phyloP scores from a whole-genome alignment of 345 rosid species.

The Physaria fendleri region DNA sequence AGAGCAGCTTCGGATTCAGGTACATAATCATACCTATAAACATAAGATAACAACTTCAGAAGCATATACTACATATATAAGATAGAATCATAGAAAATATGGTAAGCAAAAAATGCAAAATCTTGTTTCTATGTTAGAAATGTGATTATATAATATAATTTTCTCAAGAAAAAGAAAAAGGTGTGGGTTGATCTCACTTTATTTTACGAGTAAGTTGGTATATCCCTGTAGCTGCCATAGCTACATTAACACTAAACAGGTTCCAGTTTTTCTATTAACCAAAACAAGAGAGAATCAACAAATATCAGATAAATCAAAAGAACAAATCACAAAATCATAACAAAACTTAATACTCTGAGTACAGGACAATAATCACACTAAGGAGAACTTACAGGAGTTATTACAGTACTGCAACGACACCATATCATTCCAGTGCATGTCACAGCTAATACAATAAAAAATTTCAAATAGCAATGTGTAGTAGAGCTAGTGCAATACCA shows the following conservation, averaged over 20 bases:
- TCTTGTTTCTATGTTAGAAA: neutral
- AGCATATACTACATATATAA: too few species aligned
- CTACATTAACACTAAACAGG: constrained; percentile 72
- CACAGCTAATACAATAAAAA: constrained; percentile 41
- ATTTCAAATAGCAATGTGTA: neutral
- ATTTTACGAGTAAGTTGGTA: constrained; percentile 79
- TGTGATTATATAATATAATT: neutral
- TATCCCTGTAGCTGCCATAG: constrained; percentile 79
- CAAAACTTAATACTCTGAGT: neutral
- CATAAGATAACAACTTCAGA: neutral
- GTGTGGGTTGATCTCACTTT: constrained; percentile 45
- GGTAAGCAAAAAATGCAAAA: too few species aligned
- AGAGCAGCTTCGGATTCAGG: constrained; percentile 38
- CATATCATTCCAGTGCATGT: constrained; percentile 62
- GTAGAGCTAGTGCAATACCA: neutral
- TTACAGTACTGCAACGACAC: constrained; percentile 77
- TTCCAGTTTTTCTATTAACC: constrained; percentile 90
- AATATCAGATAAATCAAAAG: neutral
- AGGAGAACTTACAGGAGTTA: constrained; percentile 55
- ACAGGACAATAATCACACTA: neutral
- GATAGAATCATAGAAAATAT: neutral
- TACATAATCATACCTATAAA: constrained; percentile 57
- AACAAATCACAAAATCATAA: neutral
- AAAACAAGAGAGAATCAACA: too few species aligned
- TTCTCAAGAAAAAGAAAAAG: neutral